Percentiles rank a stretch among this genome's conserved stretches.
Conservation (phyloP, 2,329 filamentous ascomycete genomes). For the Diaporthe citri region DNA sequence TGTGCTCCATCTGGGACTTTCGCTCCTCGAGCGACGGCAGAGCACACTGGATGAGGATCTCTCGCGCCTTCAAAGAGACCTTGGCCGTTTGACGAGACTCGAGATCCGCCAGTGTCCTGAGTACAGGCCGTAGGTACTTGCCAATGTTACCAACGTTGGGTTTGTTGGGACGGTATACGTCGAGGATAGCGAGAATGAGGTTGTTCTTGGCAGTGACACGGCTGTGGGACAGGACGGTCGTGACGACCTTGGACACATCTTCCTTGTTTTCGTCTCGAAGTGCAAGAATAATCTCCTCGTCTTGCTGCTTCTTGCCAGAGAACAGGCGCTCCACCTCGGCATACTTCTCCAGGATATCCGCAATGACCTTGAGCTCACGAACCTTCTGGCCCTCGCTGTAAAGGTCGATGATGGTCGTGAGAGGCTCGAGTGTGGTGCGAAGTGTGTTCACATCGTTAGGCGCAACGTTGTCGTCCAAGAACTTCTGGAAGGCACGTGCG, state of each 20-base stretch:
- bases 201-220: constrained; percentile 95
- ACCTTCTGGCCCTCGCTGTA: constrained; percentile 91
- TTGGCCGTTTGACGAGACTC: constrained; percentile 89
- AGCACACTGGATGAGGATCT: constrained; percentile 97
- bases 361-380: constrained; percentile 88
- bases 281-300: constrained; percentile 93
- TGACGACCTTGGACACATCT: constrained; percentile 85
- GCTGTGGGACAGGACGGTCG: constrained; percentile 93
- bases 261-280: constrained; percentile 98
- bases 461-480: constrained; percentile 87
- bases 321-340: constrained; percentile 88
- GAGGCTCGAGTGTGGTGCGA: constrained; percentile 78
- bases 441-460: constrained; percentile 80
- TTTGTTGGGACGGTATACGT: constrained; percentile 95
- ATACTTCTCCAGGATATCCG: constrained; percentile 83
- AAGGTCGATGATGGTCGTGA: constrained; percentile 81
- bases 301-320: constrained; percentile 84
- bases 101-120: constrained; percentile 90
- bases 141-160: constrained; percentile 88
- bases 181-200: constrained; percentile 88
- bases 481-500: constrained; percentile 85
- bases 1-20: constrained; percentile 97
- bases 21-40: constrained; percentile 96
- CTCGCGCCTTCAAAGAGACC: constrained; percentile 96
- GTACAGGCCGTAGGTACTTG: constrained; percentile 85